These are phyloP conservation scores for Metschnikowia noctiluminum DNA, from an alignment of 805 yeast species.

Conservation along the genomic window DNA sequence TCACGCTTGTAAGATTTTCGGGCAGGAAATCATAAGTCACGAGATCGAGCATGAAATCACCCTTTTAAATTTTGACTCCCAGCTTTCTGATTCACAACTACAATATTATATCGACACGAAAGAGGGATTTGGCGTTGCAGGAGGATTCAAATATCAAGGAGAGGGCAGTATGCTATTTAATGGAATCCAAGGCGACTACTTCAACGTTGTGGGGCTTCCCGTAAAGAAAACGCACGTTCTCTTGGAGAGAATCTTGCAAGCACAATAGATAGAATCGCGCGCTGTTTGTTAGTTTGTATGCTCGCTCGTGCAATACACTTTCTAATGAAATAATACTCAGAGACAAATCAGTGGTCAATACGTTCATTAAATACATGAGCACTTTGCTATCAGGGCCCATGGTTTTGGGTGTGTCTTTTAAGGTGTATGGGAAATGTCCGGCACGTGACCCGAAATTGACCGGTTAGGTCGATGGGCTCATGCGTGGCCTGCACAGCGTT, in stretches of 20 bases:
- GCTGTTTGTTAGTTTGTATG: too few relatives aligned
- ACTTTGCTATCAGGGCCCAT: too few relatives aligned
- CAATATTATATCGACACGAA: constrained; percentile 59
- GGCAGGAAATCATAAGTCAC: constrained; percentile 5
- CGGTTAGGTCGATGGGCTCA: too few relatives aligned
- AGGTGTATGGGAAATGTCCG: too few relatives aligned
- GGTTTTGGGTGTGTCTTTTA: too few relatives aligned
- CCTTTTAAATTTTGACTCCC: constrained; percentile 46
- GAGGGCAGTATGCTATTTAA: constrained; percentile 62
- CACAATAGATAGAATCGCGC: neutral
- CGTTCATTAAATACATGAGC: too few relatives aligned
- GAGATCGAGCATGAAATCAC: constrained; percentile 27
- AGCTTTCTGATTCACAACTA: constrained; percentile 53
- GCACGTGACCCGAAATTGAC: too few relatives aligned
- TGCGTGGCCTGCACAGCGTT: constrained; percentile 11
- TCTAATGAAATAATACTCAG: too few relatives aligned
- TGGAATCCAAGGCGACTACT: constrained; percentile 72
- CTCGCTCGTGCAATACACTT: too few relatives aligned
- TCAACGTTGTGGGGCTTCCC: constrained; percentile 88
- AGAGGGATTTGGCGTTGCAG: constrained; percentile 84
- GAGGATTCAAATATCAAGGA: constrained; percentile 87
- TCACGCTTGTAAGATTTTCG: constrained; percentile 20
- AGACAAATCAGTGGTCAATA: too few relatives aligned
- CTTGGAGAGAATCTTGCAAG: constrained; percentile 1
- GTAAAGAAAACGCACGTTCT: constrained; percentile 17